A percentile compares a stretch with the other conserved stretches of the same genome.
phyloP scores from a whole-genome alignment of 2,329 filamentous ascomycete species.

The Alternaria sp. region DNA sequence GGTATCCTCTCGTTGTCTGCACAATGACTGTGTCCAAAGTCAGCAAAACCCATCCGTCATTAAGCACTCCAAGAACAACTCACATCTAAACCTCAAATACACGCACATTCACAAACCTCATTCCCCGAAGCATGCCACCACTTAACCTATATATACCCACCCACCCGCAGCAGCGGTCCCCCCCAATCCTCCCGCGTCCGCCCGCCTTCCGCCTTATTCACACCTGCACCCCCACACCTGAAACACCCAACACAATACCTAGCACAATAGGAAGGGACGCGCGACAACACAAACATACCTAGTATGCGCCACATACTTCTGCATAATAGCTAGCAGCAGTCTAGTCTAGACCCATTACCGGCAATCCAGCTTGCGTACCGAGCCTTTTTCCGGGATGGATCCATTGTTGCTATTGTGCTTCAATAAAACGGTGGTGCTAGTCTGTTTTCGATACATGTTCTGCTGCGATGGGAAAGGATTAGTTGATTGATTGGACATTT shows the following conservation, averaged over 20 bases:
- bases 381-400: background rate
- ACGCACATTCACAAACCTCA: background rate
- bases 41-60: background rate
- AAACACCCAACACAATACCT: conserved; percentile 35
- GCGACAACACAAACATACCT: background rate
- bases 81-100: background rate
- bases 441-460: too few relatives aligned
- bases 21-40: background rate
- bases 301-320: background rate
- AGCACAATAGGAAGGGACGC: conserved; percentile 6
- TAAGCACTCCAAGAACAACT: background rate
- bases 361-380: background rate
- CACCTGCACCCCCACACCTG: conserved; percentile 23
- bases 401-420: background rate
- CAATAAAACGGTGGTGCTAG: background rate
- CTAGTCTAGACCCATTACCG: background rate
- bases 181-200: conserved; percentile 1
- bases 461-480: too few relatives aligned
- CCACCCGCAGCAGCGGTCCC: background rate
- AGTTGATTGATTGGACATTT: too few relatives aligned
- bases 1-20: background rate
- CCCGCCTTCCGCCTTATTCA: background rate
- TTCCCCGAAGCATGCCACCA: background rate
- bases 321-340: background rate
- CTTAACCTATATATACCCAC: conserved; percentile 5